Evolutionary conservation across 2,329 filamentous ascomycete species (phyloP).

Genomic region (Penicillium sp.): DNA sequence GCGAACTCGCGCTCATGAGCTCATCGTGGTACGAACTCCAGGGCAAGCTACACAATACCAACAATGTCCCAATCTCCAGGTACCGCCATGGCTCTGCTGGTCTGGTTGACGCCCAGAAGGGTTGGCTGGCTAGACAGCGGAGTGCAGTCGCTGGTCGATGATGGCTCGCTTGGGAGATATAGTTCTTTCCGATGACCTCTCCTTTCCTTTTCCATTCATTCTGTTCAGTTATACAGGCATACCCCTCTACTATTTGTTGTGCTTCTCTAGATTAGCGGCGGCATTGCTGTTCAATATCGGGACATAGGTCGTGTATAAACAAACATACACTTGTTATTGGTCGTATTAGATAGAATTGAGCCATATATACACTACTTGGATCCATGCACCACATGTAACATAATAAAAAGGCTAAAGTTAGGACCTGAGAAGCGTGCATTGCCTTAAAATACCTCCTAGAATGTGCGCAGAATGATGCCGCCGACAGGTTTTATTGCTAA

Average conservation of each 20-base stretch:
- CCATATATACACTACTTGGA: background rate
- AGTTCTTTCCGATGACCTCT: background rate
- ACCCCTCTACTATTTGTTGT: background rate
- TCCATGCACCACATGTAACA: too few relatives aligned
- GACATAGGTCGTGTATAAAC: background rate
- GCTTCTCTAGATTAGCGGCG: conserved; percentile 1
- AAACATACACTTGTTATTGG: background rate
- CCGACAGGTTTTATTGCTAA: background rate
- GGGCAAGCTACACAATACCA: conserved; percentile 50
- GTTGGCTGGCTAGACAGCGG: conserved; percentile 53
- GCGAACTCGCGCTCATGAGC: conserved; percentile 51
- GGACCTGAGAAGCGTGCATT: too few relatives aligned
- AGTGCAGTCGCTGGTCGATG: conserved; percentile 45
- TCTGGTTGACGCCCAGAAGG: conserved; percentile 44
- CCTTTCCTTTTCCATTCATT: background rate
- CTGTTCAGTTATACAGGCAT: background rate
- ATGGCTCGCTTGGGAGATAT: background rate
- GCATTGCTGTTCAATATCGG: background rate
- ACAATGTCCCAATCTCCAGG: conserved; percentile 47
- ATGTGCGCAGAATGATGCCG: background rate
- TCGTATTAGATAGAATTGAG: background rate
- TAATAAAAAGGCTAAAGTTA: too few relatives aligned
- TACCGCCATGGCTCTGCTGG: conserved; percentile 43
- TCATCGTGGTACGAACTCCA: conserved; percentile 55
- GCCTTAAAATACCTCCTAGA: background rate